These are phyloP conservation scores for Yamadazyma aaseri DNA, from an alignment of 1,139 yeast genomes.

Conservation along the genomic window DNA sequence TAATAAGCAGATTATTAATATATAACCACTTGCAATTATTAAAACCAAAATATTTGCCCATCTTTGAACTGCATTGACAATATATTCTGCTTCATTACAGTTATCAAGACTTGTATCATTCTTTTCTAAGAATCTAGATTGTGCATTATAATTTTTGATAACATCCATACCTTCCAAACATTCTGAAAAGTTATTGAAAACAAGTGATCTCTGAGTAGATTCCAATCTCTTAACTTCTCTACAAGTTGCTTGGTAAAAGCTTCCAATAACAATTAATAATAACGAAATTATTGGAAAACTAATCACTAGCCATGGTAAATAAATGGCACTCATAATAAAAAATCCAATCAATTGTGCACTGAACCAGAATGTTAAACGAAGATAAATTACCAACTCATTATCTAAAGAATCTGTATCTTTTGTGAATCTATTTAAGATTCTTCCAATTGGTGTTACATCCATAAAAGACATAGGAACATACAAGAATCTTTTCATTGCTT, in stretches of 20 bases:
- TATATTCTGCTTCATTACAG: slow-evolving; percentile 69
- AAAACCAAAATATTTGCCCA: slow-evolving; percentile 75
- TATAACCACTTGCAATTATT: slow-evolving; percentile 44
- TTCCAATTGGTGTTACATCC: slow-evolving; percentile 61
- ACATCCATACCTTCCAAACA: slow-evolving; percentile 69
- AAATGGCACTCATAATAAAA: slow-evolving; percentile 62
- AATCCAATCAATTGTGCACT: slow-evolving; percentile 59
- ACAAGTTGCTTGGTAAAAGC: slow-evolving; percentile 49
- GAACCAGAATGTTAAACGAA: slow-evolving; percentile 44
- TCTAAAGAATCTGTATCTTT: slow-evolving; percentile 84
- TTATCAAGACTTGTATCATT: slow-evolving; percentile 52
- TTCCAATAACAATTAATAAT: slow-evolving; percentile 33
- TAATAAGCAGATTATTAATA: slow-evolving; percentile 52
- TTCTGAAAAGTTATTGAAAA: slow-evolving; percentile 67
- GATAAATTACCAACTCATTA: slow-evolving; percentile 64
- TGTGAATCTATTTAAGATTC: slow-evolving; percentile 61
- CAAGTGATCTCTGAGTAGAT: slow-evolving; percentile 33
- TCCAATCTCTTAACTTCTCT: slow-evolving; percentile 43
- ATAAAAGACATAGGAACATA: slow-evolving; percentile 63
- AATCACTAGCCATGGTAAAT: slow-evolving; percentile 61
- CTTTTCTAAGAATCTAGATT: slow-evolving; percentile 47
- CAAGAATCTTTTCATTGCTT: slow-evolving; percentile 61
- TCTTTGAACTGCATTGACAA: slow-evolving; percentile 69
- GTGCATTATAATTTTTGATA: slow-evolving; percentile 58
- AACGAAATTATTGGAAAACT: slow-evolving; percentile 41